Evolutionary conservation across 2,329 filamentous ascomycete genomes (phyloP).

Genomic region (Fusarium staphyleae): DNA sequence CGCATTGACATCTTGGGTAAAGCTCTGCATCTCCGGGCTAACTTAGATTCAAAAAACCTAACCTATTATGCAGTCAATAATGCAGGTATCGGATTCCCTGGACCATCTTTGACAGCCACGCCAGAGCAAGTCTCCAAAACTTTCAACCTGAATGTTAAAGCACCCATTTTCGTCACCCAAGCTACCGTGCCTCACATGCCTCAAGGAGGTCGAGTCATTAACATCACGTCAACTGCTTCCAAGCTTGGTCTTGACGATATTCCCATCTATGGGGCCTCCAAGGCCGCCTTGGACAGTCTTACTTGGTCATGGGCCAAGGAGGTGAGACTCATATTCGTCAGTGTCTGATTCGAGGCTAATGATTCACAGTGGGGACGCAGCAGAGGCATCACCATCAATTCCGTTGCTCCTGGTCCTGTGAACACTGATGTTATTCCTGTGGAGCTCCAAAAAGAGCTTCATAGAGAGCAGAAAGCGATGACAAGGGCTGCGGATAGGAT

Average conservation of each 20-base stretch:
- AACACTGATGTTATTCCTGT: constrained; percentile 44
- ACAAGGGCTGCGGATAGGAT: constrained; percentile 46
- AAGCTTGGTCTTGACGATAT: constrained; percentile 23
- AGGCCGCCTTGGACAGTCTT: constrained; percentile 48
- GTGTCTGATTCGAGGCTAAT: background rate
- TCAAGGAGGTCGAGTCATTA: constrained; percentile 39
- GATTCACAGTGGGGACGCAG: constrained; percentile 43
- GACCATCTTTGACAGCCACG: constrained; percentile 32
- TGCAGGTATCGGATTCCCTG: constrained; percentile 39
- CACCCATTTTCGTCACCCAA: constrained; percentile 47
- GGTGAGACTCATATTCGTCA: constrained; percentile 24
- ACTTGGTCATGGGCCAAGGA: constrained; percentile 46
- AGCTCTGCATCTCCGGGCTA: background rate
- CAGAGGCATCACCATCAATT: constrained; percentile 54
- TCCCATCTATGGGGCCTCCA: constrained; percentile 34
- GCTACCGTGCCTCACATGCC: constrained; percentile 48
- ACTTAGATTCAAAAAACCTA: fast-evolving
- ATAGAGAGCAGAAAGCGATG: constrained; percentile 26
- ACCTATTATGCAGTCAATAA: constrained; percentile 46
- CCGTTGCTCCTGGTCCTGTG: constrained; percentile 50
- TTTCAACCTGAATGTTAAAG: constrained; percentile 47
- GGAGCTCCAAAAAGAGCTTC: constrained; percentile 29
- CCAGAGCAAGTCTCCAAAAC: constrained; percentile 37
- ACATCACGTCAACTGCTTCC: constrained; percentile 32
- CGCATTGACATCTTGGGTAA: constrained; percentile 53